Evolutionary conservation across 2,329 filamentous ascomycete genomes (phyloP).

Genomic region (Cladosporium phlei): DNA sequence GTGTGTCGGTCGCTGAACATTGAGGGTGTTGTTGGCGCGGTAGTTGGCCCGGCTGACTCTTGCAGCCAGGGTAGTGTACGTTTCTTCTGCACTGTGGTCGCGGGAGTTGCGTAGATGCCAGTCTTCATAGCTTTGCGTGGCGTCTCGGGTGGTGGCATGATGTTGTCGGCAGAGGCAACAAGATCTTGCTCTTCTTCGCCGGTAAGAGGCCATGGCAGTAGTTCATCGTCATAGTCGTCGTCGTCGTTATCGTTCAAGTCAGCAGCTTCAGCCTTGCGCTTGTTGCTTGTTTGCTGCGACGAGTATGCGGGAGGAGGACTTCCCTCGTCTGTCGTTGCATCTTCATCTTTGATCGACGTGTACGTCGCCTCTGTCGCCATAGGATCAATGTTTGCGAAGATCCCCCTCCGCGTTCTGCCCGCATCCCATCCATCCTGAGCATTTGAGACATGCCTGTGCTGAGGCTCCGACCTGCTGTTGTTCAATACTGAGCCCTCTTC

Average conservation of each 20-base stretch:
- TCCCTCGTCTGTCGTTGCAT: conserved; percentile 15
- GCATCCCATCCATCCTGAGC: conserved; percentile 27
- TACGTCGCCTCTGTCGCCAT: not conserved
- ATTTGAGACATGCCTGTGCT: conserved; percentile 4
- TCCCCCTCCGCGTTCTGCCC: conserved; percentile 17
- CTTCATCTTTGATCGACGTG: not conserved
- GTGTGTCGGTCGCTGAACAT: conserved; percentile 2
- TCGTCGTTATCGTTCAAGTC: conserved; percentile 19
- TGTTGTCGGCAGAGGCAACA: conserved; percentile 20
- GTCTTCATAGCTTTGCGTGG: conserved; percentile 39
- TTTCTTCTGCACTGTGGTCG: conserved; percentile 24
- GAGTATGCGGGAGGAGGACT: conserved; percentile 19
- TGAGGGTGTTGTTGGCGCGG: conserved; percentile 27
- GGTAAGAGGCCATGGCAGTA: conserved; percentile 30
- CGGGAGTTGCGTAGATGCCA: conserved; percentile 36
- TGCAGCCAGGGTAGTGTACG: conserved; percentile 38
- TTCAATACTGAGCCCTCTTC: conserved; percentile 45
- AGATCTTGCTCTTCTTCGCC: conserved; percentile 33
- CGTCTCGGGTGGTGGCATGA: conserved; percentile 30
- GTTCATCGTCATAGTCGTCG: conserved; percentile 30
- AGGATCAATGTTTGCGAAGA: conserved; percentile 13
- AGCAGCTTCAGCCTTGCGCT: conserved; percentile 28
- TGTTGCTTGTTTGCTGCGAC: conserved; percentile 19
- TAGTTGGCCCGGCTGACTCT: conserved; percentile 1
- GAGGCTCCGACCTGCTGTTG: conserved; percentile 46